phyloP scores from a whole-genome alignment of 441 rosid species.

The Francoa sonchifolia region DNA sequence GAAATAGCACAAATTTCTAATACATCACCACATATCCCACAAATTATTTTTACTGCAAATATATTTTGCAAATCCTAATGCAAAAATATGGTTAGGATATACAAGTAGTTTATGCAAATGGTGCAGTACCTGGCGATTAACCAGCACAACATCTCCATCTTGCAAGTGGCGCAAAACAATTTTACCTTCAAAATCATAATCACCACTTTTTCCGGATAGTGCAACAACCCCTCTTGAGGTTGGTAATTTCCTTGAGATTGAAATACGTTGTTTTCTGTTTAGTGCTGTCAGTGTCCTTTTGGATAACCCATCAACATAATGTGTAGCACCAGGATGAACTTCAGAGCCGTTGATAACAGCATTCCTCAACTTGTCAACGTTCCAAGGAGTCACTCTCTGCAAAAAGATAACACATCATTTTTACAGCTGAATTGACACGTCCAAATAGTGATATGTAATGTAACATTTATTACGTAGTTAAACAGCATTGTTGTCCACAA shows the following conservation, averaged over 20 bases:
- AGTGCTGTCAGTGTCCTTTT: conserved; percentile 41
- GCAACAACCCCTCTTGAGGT: conserved; percentile 66
- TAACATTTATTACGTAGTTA: conserved; percentile 3
- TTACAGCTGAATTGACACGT: conserved; percentile 5
- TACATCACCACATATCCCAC: too few relatives aligned
- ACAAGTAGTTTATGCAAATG: too few relatives aligned
- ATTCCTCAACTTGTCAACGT: conserved; percentile 53
- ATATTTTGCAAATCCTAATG: too few relatives aligned
- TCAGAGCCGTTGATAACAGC: conserved; percentile 85
- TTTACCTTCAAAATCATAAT: conserved; percentile 69
- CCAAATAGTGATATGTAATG: background rate
- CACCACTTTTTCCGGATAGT: conserved; percentile 52
- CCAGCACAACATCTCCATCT: conserved; percentile 96
- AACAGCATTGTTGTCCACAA: conserved; percentile 6
- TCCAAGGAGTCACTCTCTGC: conserved; percentile 96
- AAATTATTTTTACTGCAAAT: too few relatives aligned
- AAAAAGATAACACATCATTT: conserved; percentile 8
- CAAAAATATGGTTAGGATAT: background rate
- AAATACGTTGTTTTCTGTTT: conserved; percentile 40
- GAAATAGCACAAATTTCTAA: too few relatives aligned
- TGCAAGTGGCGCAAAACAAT: conserved; percentile 75
- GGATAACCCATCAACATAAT: conserved; percentile 62
- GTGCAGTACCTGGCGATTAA: conserved; percentile 75
- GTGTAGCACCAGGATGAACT: conserved; percentile 87
- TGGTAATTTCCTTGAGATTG: conserved; percentile 65